A percentile compares a stretch with the other conserved stretches of the same genome.
Conservation (phyloP, 208 protist species). For the Ichthyophonus hoferi region DNA sequence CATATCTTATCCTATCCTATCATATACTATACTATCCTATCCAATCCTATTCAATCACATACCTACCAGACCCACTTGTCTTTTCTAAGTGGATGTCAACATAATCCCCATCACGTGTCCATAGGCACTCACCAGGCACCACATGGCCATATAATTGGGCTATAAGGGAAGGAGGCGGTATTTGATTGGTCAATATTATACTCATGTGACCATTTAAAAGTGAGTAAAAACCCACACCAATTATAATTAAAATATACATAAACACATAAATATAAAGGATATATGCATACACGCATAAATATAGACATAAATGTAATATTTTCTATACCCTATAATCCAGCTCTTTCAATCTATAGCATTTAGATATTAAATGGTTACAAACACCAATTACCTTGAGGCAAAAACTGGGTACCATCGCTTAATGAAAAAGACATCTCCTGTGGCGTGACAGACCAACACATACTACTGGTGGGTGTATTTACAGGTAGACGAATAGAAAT, state of each 20-base stretch:
- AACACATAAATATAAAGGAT: neutral
- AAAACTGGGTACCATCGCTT: neutral
- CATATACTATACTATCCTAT: neutral
- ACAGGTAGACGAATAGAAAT: neutral
- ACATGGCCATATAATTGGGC: neutral
- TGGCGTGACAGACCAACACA: neutral
- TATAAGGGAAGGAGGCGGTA: too few species aligned
- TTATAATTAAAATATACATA: neutral
- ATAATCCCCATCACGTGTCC: neutral
- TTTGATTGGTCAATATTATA: too few species aligned
- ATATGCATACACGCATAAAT: neutral
- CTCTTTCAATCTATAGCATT: too few species aligned
- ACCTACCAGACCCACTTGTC: neutral
- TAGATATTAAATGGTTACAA: too few species aligned
- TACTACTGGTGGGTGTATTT: neutral
- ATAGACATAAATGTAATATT: neutral
- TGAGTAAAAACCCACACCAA: too few species aligned
- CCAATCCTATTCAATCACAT: neutral
- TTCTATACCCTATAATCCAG: too few species aligned
- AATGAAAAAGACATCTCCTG: neutral
- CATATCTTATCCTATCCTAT: too few species aligned
- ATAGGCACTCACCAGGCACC: neutral
- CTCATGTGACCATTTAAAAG: too few species aligned
- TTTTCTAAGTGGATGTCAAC: neutral
- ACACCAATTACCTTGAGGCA: neutral